Percentiles rank a stretch among this genome's conserved stretches.
phyloP scores from a whole-genome alignment of 176 grass and related monocot genomes.

The Olyra latifolia region DNA sequence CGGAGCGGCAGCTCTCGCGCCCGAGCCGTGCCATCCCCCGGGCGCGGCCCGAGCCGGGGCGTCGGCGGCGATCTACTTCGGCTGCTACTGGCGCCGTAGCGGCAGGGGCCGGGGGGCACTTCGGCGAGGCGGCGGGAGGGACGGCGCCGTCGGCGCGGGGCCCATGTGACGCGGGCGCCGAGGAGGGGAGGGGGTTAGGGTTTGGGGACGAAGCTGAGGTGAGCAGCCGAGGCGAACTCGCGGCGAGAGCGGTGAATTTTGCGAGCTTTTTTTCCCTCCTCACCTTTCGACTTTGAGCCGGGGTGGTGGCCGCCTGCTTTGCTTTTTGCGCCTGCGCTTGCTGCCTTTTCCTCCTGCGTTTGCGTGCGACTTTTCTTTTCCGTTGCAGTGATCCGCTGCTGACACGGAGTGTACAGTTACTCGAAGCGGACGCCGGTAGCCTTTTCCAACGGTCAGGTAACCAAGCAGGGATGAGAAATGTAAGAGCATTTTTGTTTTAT shows the following conservation, averaged over 20 bases:
- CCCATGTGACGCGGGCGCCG: slow-evolving; percentile 17
- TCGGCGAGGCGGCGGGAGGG: background rate
- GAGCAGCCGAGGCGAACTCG: background rate
- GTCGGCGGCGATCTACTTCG: background rate
- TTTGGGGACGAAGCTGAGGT: background rate
- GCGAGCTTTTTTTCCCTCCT: background rate
- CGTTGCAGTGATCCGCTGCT: background rate
- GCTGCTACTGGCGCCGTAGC: background rate
- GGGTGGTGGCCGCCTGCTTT: slow-evolving; percentile 16
- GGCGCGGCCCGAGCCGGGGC: background rate
- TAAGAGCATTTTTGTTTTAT: no score
- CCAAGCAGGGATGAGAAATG: no score
- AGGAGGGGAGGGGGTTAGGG: background rate
- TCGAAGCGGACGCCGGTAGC: background rate
- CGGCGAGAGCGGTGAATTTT: background rate
- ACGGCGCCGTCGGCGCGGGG: slow-evolving; percentile 24
- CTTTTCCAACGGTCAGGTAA: no score
- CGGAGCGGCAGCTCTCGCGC: background rate
- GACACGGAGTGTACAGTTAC: background rate
- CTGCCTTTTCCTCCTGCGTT: slow-evolving; percentile 11
- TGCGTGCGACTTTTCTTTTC: slow-evolving; percentile 10
- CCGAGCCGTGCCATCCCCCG: slow-evolving; percentile 31
- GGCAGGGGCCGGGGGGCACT: background rate
- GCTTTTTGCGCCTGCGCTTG: slow-evolving; percentile 52
- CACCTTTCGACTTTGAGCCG: slow-evolving; percentile 19